These are phyloP conservation scores for Ziziphus jujuba DNA, from an alignment of 306 rosid species.

Conservation along the genomic window DNA sequence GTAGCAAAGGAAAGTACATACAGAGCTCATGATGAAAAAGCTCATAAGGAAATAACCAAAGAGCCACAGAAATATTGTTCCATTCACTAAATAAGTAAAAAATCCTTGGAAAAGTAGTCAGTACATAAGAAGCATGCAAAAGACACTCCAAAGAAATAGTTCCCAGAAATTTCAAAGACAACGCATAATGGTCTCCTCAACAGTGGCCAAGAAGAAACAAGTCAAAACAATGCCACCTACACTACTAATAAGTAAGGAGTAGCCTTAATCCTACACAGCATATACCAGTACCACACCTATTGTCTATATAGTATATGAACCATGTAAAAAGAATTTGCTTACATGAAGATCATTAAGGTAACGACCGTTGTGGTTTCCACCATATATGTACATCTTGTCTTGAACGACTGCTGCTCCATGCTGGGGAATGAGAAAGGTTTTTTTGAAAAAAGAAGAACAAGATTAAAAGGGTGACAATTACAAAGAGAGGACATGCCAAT, in stretches of 20 bases:
- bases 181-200: neutral
- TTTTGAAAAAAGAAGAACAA: constrained; percentile 32
- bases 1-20: neutral
- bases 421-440: constrained; percentile 44
- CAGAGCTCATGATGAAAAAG: neutral
- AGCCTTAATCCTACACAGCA: constrained; percentile 11
- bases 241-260: neutral
- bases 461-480: constrained; percentile 11
- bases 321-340: constrained; percentile 38
- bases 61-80: neutral
- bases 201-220: neutral
- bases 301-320: neutral
- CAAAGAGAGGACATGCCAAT: constrained; percentile 21
- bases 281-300: neutral
- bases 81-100: neutral
- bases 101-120: neutral
- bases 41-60: neutral
- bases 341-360: constrained; percentile 88
- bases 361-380: constrained; percentile 98
- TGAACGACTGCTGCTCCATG: constrained; percentile 87
- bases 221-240: neutral
- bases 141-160: neutral
- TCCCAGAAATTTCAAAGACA: neutral
- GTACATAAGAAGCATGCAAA: neutral
- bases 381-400: constrained; percentile 90